phyloP scores from a whole-genome alignment of 176 grass and related monocot species.

The Typha latifolia region DNA sequence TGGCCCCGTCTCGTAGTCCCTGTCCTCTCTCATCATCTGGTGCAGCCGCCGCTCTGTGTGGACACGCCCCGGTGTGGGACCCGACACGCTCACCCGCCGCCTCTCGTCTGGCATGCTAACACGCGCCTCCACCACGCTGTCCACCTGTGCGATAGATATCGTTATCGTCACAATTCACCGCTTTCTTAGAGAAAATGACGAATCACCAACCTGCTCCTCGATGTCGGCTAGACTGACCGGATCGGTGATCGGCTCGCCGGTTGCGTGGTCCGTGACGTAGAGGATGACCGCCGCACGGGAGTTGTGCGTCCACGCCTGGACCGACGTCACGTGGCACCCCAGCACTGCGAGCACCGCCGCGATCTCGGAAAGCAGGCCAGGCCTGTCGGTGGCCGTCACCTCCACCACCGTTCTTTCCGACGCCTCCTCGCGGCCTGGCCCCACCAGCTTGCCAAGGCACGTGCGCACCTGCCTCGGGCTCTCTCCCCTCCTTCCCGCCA shows the following conservation, averaged over 20 bases:
- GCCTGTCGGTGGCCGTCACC: conserved; percentile 51
- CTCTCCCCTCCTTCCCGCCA: conserved; percentile 2
- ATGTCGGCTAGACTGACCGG: conserved; percentile 32
- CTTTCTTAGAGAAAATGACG: no score
- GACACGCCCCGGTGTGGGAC: conserved; percentile 35
- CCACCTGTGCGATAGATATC: background rate
- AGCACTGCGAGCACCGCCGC: conserved; percentile 41
- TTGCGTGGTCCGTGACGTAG: conserved; percentile 21
- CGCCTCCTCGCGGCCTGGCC: conserved; percentile 27
- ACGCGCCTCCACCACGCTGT: conserved; percentile 42
- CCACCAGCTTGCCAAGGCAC: conserved; percentile 55
- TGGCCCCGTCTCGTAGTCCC: conserved; percentile 45
- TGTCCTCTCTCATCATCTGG: conserved; percentile 68
- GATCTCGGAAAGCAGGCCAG: conserved; percentile 53
- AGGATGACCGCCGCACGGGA: conserved; percentile 43
- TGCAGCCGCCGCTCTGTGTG: conserved; percentile 62
- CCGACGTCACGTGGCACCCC: conserved; percentile 46
- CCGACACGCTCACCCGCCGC: conserved; percentile 35
- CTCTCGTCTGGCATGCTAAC: conserved; percentile 29
- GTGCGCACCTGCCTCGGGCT: conserved; percentile 29
- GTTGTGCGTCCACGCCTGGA: conserved; percentile 55
- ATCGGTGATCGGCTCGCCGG: conserved; percentile 2
- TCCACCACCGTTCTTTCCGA: conserved; percentile 49
- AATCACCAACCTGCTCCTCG: conserved; percentile 26
- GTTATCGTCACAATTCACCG: no score